These are phyloP conservation scores for Exserohilum rostratum DNA, from an alignment of 2,329 filamentous ascomycete genomes.

Conservation along the genomic window DNA sequence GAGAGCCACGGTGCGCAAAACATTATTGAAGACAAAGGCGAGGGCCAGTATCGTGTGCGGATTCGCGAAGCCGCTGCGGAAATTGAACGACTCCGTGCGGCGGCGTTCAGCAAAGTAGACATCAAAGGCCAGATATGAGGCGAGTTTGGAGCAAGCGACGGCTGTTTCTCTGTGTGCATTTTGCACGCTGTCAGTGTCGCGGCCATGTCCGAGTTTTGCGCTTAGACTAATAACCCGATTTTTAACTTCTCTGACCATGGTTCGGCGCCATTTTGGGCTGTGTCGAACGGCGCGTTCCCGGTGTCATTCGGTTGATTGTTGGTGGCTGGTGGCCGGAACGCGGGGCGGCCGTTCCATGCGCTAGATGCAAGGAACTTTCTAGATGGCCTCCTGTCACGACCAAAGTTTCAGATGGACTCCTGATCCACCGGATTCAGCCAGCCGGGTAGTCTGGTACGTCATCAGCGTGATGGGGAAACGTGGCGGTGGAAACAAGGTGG, in stretches of 20 bases:
- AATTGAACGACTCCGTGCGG: slow-evolving; percentile 75
- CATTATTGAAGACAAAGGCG: slow-evolving; percentile 76
- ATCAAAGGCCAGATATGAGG: slow-evolving; percentile 94
- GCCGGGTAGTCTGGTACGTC: slow-evolving; percentile 27
- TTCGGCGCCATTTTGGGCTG: slow-evolving; percentile 19
- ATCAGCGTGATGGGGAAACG: slow-evolving; percentile 16
- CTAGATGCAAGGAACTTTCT: slow-evolving; percentile 39
- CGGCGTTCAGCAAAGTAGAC: slow-evolving; percentile 86
- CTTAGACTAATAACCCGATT: slow-evolving; percentile 21
- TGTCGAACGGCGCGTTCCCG: slow-evolving; percentile 31
- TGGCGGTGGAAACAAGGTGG: slow-evolving; percentile 21
- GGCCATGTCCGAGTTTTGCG: slow-evolving; percentile 15
- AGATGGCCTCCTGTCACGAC: slow-evolving; percentile 34
- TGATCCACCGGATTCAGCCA: slow-evolving; percentile 11
- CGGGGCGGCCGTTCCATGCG: slow-evolving; percentile 41
- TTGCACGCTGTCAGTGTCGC: slow-evolving; percentile 3
- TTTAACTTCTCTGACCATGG: slow-evolving; percentile 8
- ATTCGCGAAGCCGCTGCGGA: slow-evolving; percentile 65
- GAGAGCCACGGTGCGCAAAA: slow-evolving; percentile 77
- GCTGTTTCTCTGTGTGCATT: slow-evolving; percentile 3
- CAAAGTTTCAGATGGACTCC: slow-evolving; percentile 33
- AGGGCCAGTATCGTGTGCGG: slow-evolving; percentile 53
- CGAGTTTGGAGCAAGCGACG: slow-evolving; percentile 39
- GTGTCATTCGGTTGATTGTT: slow-evolving; percentile 33
- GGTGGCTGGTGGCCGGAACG: slow-evolving; percentile 35